phyloP scores from a whole-genome alignment of 2,329 filamentous ascomycete genomes.

The Fusarium brachygibbosum region DNA sequence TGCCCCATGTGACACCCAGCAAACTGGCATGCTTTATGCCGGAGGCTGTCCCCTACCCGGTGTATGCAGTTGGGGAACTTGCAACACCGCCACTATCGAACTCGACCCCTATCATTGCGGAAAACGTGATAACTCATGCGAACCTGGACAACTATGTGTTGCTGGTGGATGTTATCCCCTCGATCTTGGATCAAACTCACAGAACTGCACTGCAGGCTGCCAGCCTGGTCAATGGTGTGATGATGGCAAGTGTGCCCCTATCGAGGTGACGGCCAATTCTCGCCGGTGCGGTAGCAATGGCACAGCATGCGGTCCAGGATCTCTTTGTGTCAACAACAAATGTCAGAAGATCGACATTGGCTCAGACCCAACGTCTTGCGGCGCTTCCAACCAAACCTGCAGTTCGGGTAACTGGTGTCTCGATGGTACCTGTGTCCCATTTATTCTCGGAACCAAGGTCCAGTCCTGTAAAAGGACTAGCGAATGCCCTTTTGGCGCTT shows the following conservation, averaged over 20 bases:
- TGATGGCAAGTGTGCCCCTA: slow-evolving; percentile 26
- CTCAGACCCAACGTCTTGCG: slow-evolving; percentile 32
- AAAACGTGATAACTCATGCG: slow-evolving; percentile 24
- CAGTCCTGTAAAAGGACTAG: slow-evolving; percentile 28
- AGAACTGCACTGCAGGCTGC: slow-evolving; percentile 16
- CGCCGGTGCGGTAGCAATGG: slow-evolving; percentile 19
- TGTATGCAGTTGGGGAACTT: slow-evolving; percentile 36
- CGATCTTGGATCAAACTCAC: not conserved
- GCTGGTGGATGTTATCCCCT: slow-evolving; percentile 33
- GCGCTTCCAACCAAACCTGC: slow-evolving; percentile 22
- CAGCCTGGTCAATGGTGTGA: slow-evolving; percentile 38
- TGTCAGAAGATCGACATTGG: slow-evolving; percentile 38
- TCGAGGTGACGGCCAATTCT: slow-evolving; percentile 29
- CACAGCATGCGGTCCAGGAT: slow-evolving; percentile 19
- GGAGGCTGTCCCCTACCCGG: slow-evolving; percentile 36
- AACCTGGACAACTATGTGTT: slow-evolving; percentile 37
- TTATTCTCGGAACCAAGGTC: slow-evolving; percentile 35
- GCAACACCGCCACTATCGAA: slow-evolving; percentile 37
- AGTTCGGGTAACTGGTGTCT: slow-evolving; percentile 41
- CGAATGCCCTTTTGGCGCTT: slow-evolving; percentile 20
- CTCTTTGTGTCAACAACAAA: slow-evolving; percentile 34
- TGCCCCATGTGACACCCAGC: not conserved
- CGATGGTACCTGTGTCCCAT: slow-evolving; percentile 33
- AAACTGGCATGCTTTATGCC: slow-evolving; percentile 20
- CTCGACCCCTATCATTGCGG: slow-evolving; percentile 33